These are phyloP conservation scores for Aspergillus texensis DNA, from an alignment of 2,329 filamentous ascomycete species.

Conservation along the genomic window DNA sequence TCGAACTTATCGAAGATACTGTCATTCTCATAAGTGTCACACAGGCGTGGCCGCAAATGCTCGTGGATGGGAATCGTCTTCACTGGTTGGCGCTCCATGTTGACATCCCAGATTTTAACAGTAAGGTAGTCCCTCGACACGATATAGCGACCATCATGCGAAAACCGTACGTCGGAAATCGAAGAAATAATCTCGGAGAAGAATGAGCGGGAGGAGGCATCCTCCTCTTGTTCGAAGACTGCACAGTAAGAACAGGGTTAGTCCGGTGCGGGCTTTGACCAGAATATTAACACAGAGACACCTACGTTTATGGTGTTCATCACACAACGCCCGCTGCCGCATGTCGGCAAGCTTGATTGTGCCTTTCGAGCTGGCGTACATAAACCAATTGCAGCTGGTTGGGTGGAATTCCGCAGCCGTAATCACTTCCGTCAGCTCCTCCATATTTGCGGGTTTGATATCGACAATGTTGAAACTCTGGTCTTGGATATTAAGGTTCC, in stretches of 20 bases:
- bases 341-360: slow-evolving; percentile 99
- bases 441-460: slow-evolving; percentile 99
- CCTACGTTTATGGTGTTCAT: slow-evolving; percentile 92
- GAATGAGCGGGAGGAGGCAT: slow-evolving; percentile 94
- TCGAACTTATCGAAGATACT: slow-evolving; percentile 99
- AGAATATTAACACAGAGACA: slow-evolving; percentile 21
- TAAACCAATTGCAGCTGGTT: slow-evolving; percentile 98
- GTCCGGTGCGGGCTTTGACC: slow-evolving; percentile 10
- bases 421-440: slow-evolving; percentile 97
- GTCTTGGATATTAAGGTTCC: slow-evolving; percentile 99
- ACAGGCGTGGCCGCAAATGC: slow-evolving; percentile 88
- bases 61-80: slow-evolving; percentile 99
- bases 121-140: slow-evolving; percentile 97
- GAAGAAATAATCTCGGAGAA: slow-evolving; percentile 99
- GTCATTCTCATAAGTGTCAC: slow-evolving; percentile 98
- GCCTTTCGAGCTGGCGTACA: slow-evolving; percentile 99
- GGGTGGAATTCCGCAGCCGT: slow-evolving; percentile 98
- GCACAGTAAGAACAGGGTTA: slow-evolving; percentile 19
- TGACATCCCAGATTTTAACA: slow-evolving; percentile 99
- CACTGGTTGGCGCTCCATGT: slow-evolving; percentile 95
- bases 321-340: slow-evolving; percentile 93
- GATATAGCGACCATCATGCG: slow-evolving; percentile 93
- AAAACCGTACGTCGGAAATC: slow-evolving; percentile 98
- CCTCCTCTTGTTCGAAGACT: slow-evolving; percentile 99
- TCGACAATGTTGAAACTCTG: slow-evolving; percentile 99